Base-by-base conservation (phyloP, 441 rosid genomes). In the Jatropha multifida region DNA sequence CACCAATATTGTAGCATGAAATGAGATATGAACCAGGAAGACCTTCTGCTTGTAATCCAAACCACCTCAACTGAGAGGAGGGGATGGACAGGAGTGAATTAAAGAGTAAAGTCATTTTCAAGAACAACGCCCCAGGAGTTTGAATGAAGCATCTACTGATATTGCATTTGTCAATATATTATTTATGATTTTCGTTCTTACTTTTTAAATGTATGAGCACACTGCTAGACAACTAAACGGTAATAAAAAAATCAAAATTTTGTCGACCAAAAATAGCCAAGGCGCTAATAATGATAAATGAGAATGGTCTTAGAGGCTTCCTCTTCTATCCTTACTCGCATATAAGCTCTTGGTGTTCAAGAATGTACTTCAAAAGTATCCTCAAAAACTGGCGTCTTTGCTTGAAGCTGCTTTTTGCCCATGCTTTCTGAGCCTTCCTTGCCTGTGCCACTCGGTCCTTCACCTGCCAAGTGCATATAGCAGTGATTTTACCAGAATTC, bases 331-430 rank as follows among this genome's bases (percentile, higher is more conserved):
- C 92, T 86, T 91, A 94, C 99, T 96, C 97, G 97, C 99, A 96
- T 83, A 96, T 94, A 75, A 96, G 99, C 83, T 88, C 86, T 80
- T 94, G 99, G 74, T 96, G 93, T 81, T 96, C 97, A 49, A 94
- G 83, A 63, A 96, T 96, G 78, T 92, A 94, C 82, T 96, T 96
- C 74, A 96, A 80, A 80, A 96, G 93, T 85, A 94, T 90, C 86
- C 98, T 82, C 84, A 96, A 82, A 83, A 96, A 96, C 82, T 92
- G 96, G 61, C 99, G 92, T 77, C 98, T 89, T 83, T 89, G 85
- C 91, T 92, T 96, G 88, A 92, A 96, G 90, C 90, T 89, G 83
- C 99, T 90, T 75, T 84, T 86, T 26, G 91, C 97, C 99, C 99
- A 96, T 63, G 83, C 78, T 84, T 89, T 91, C 79, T 94, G 98